Conservation (phyloP, 1,284 basidiomycete genomes). For the Ustilago xerochloae region DNA sequence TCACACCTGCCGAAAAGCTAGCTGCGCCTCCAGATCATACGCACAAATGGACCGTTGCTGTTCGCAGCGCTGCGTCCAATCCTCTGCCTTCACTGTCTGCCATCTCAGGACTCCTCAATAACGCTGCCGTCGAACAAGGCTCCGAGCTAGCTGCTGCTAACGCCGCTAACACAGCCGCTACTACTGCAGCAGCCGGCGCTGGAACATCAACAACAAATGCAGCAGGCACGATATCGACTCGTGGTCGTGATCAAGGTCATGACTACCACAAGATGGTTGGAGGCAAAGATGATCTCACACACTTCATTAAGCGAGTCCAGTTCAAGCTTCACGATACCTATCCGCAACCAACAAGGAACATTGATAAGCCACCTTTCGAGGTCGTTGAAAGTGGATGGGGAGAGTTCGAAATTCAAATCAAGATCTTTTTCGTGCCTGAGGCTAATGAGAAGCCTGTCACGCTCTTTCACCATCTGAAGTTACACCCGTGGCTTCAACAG, state of each 20-base stretch:
- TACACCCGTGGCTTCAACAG: constrained; percentile 85
- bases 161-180: constrained; percentile 11
- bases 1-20: constrained; percentile 81
- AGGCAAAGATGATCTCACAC: constrained; percentile 66
- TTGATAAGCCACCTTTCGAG: constrained; percentile 93
- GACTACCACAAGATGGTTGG: constrained; percentile 66
- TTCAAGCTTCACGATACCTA: constrained; percentile 99
- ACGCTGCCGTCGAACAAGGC: constrained; percentile 28
- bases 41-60: constrained; percentile 95
- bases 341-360: constrained; percentile 83
- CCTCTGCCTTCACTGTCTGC: constrained; percentile 68
- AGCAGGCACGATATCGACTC: constrained; percentile 48
- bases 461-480: constrained; percentile 90
- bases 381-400: constrained; percentile 99
- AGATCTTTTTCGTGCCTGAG: constrained; percentile 90
- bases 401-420: constrained; percentile 96
- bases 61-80: constrained; percentile 74
- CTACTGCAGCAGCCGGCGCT: not conserved
- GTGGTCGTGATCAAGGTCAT: constrained; percentile 59
- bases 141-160: constrained; percentile 33
- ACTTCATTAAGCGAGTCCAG: constrained; percentile 81
- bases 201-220: constrained; percentile 8
- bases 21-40: constrained; percentile 79
- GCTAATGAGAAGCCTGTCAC: constrained; percentile 89
- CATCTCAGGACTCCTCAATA: constrained; percentile 25